Base-by-base conservation (phyloP, 1,284 basidiomycete species). In the Sanghuangporus weigelae region DNA sequence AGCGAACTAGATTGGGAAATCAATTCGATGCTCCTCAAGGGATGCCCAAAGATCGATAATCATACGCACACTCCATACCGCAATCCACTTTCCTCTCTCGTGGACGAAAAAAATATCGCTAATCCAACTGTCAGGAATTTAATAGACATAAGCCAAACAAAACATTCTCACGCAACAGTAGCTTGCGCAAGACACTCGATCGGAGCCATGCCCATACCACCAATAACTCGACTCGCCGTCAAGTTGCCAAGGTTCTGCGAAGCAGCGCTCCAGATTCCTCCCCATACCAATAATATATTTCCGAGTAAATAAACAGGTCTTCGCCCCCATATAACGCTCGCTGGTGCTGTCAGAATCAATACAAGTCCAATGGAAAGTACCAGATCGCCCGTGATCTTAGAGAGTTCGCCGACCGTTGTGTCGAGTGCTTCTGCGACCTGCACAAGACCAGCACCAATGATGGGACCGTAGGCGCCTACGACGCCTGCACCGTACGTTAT, bases 101-200 rank as follows among this genome's bases (percentile, higher is more conserved):
- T 68, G 67, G 48, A 68, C 67, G 44, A 68, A 68, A 46, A 67
- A 68, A 19, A 68, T 66, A 50, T 68, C 67, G 39, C 65, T 68
- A 46, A 16, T 23, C 19, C 8, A 51, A 48, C 42, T 12, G 60
- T 44, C 40, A 62, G 38, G 14, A 36, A 39, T 64, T 21, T 8
- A 10, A 21, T 2, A 12, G 16, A 16, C 31, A n/a, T 5, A 21
- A 46, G 23, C 26, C 19, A 36, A 26, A 40, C n/a, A 39, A 26
- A 51, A 56, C 12, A 35, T 39, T 39, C 61, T 38, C 38, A 67
- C 64, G 57, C 62, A 40, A 68, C 60, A 21, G 65, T 63, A n/a
- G 67, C 67, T 42, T 68, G 60, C 8, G 64, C 67, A 42, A 68
- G 57, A 39, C 65, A 66, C 58, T 68, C 67, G 8, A 66, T 60